Evolutionary conservation across 148 eudicot genomes (phyloP), one percentile per base, ranked within the genome.

Genomic region (Silene conica): DNA sequence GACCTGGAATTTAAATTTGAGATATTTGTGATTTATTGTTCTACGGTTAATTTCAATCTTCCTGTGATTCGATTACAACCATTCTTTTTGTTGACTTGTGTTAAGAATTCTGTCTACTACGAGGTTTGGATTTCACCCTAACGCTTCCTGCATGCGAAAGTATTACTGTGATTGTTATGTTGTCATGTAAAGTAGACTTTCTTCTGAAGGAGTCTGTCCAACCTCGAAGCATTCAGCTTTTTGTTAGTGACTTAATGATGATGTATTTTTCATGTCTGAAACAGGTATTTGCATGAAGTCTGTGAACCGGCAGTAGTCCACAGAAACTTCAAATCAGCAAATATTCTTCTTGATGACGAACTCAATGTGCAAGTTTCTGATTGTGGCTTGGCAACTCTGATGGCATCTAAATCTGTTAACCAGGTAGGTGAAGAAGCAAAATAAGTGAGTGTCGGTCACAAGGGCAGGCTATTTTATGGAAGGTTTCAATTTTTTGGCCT

Each of bases 251-350:
- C 41, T 57, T 66, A 57, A 22, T 59, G 23, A 77, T 60, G 28
- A 34, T 8, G 55, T 12, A 6, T 66, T 9, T 65, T 26, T 64
- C 38, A 19, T 63, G 18, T 67, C n/a, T 63, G 66, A 63, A 52
- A 72, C 72, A 77, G 98, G 86, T 95, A 95, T 81, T 82, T 95
- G 79, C 97, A 95, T 22, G 98, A 95, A 86, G 74, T 83, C 67
- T 92, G 93, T 76, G 98, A 95, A 75, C 98, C 98, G 58, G 88
- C 96, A 58, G 81, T 95, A 45, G 85, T 95, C 41, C 98, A 95
- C 79, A 81, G 96, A 81, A 92, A 95, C 82, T 92, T 95, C 89
- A 95, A 95, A 80, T 85, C 97, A 57, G 89, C 84, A n/a, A 95
- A 95, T 82, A 86, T 95, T 80, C 96, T 95, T 73, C 97, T 95